A percentile compares a stretch with the other conserved stretches of the same genome.
phyloP scores from a whole-genome alignment of 2,329 filamentous ascomycete species.

The Microthyrium microscopicum region DNA sequence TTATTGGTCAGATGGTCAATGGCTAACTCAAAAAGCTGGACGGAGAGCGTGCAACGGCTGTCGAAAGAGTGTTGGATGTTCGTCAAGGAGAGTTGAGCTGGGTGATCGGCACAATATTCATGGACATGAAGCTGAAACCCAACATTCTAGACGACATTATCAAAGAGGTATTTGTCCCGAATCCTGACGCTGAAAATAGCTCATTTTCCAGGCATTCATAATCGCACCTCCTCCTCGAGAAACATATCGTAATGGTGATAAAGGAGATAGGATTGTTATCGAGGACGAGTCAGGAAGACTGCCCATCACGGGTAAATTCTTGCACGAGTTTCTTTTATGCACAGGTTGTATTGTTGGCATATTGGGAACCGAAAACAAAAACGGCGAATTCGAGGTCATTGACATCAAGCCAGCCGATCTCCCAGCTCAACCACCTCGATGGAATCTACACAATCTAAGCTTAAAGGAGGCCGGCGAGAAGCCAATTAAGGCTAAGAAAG shows the following conservation, averaged over 20 bases:
- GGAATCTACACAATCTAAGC: constrained; percentile 54
- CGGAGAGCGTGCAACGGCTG: constrained; percentile 55
- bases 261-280: constrained; percentile 52
- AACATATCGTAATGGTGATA: constrained; percentile 55
- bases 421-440: constrained; percentile 63
- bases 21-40: constrained; percentile 37
- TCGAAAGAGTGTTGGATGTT: constrained; percentile 85
- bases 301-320: constrained; percentile 52
- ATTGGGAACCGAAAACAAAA: constrained; percentile 80
- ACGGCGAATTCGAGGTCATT: constrained; percentile 84
- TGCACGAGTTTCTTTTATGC: constrained; percentile 57
- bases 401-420: constrained; percentile 82
- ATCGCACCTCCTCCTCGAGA: constrained; percentile 59
- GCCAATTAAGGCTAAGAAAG: constrained; percentile 22
- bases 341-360: constrained; percentile 92
- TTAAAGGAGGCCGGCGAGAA: constrained; percentile 19
- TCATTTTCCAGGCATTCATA: constrained; percentile 60
- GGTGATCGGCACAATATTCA: constrained; percentile 88
- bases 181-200: no score
- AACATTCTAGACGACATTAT: constrained; percentile 90
- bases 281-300: constrained; percentile 92
- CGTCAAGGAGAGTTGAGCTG: constrained; percentile 91
- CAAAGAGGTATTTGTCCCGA: constrained; percentile 48
- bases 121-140: constrained; percentile 93
- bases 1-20: background rate